Percentiles rank a stretch among this genome's conserved stretches.
Conservation (phyloP, 2,329 filamentous ascomycete species). For the Drechslera avenae region DNA sequence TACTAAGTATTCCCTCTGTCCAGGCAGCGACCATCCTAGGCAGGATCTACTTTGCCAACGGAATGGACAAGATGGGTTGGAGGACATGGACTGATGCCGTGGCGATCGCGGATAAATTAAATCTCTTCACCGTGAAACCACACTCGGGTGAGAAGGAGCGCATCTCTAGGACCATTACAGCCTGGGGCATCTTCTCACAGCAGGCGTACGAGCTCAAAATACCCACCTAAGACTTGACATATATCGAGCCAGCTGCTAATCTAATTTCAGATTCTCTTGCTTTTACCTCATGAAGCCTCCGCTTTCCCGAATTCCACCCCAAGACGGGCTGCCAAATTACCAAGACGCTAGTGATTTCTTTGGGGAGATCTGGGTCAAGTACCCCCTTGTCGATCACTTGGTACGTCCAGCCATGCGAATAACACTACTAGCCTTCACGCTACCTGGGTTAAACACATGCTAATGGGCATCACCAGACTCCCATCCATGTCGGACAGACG, state of each 20-base stretch:
- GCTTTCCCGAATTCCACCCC: neutral
- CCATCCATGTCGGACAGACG: conserved; percentile 4
- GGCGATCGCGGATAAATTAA: conserved; percentile 2
- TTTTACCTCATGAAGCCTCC: conserved; percentile 4
- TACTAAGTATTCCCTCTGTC: neutral
- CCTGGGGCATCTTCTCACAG: conserved; percentile 10
- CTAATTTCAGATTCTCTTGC: conserved; percentile 2
- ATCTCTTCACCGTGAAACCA: neutral
- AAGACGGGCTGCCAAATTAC: neutral
- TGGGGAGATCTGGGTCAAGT: conserved; percentile 9
- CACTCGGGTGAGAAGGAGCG: neutral
- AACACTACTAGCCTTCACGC: no score
- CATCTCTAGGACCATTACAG: conserved; percentile 6
- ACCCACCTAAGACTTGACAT: neutral
- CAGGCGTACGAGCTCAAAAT: conserved; percentile 5
- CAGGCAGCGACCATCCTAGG: conserved; percentile 9
- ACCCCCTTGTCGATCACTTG: neutral
- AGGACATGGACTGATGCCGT: conserved; percentile 1
- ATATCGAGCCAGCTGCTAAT: neutral
- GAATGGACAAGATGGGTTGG: conserved; percentile 9
- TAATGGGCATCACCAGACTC: conserved; percentile 1
- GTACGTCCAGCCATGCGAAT: neutral
- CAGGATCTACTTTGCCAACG: conserved; percentile 6
- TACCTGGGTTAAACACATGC: no score
- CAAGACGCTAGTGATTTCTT: neutral